Evolutionary conservation across 768 basidiomycete species (phyloP).

Genomic region (Hirschioporus abietinus): DNA sequence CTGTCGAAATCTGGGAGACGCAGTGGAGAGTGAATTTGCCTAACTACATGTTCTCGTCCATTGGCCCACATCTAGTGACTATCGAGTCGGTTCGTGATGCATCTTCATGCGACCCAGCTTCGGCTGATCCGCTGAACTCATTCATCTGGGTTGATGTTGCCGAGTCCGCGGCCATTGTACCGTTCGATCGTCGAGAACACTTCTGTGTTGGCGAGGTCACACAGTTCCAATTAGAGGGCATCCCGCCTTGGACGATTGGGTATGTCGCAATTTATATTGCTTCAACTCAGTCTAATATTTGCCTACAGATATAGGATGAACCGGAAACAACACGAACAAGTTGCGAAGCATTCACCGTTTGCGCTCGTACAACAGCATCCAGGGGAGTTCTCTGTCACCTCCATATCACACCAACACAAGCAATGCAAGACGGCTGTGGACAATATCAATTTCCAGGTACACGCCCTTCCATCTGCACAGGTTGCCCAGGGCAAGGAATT

Average conservation of each 20-base stretch:
- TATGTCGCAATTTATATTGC: conserved; percentile 27
- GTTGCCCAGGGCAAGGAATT: conserved; percentile 81
- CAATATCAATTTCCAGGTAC: conserved; percentile 69
- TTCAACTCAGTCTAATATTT: neutral
- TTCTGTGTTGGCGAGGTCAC: conserved; percentile 87
- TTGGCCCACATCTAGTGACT: conserved; percentile 75
- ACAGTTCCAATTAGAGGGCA: conserved; percentile 92
- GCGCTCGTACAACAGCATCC: conserved; percentile 76
- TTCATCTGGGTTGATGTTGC: conserved; percentile 90
- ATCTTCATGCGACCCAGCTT: conserved; percentile 73
- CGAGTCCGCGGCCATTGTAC: conserved; percentile 89
- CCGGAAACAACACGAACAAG: conserved; percentile 65
- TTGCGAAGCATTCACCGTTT: conserved; percentile 77
- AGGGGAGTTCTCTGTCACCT: conserved; percentile 81
- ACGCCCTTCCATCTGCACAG: conserved; percentile 81
- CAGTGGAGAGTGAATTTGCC: conserved; percentile 73
- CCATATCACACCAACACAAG: conserved; percentile 89
- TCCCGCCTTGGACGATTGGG: conserved; percentile 89
- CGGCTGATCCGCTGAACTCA: conserved; percentile 52
- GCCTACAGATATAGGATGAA: conserved; percentile 70
- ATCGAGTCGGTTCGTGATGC: conserved; percentile 79
- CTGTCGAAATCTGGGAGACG: conserved; percentile 40
- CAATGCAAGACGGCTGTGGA: conserved; percentile 81
- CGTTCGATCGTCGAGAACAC: conserved; percentile 72
- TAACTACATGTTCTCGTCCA: conserved; percentile 65